Evolutionary conservation across 192 early-diverging fungal species (phyloP), one percentile per base, ranked within the genome.

Genomic region (Backusella parvicylindrica): DNA sequence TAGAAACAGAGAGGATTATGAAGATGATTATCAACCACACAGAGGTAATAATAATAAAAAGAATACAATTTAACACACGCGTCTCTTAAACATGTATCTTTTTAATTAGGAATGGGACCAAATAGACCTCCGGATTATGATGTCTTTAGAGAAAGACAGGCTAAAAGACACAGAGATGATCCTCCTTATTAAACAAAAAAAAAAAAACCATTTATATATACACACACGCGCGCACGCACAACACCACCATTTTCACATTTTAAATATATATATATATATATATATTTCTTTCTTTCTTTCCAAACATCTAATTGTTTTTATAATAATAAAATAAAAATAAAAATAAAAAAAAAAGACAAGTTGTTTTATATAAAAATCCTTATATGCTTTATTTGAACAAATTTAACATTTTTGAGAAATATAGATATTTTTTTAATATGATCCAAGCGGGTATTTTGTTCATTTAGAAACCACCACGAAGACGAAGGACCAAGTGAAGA

Each of bases 381-480:
- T n/a, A 37, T 21, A 32, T 36, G 2, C 1, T 37, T 68, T 41
- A 13, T 68, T 68, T n/a, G 4, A 28, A 41, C 37, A 68, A 23
- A 43, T 28, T 15, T 15, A 69, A 69, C 38, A 69, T 28, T 12
- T 23, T 23, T 12, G n/a, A 68, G 32, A 23, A 9, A n/a, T 5
- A 38, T 21, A 9, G 33, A 1, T 37, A 37, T 35, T 35, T 67
- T 35, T 32, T 67, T 32, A 21, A 4, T 18, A 3, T 18, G 3
- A 21, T 64, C 9, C 5, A 60, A 26, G 23, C n/a, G 65, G 33
- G 18, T 32, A n/a, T 36, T 67, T 36, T 28, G 26, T 69, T 41
- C 72, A 85, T 84, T 74, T 89, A 81, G 82, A 86, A 86, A 53
- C 91, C 92, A 89, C 92, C 92, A 82, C 92, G 92, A 78, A 94